Conservation (phyloP, 108 stramenopile genomes). For the Conticribra weissflogii region DNA sequence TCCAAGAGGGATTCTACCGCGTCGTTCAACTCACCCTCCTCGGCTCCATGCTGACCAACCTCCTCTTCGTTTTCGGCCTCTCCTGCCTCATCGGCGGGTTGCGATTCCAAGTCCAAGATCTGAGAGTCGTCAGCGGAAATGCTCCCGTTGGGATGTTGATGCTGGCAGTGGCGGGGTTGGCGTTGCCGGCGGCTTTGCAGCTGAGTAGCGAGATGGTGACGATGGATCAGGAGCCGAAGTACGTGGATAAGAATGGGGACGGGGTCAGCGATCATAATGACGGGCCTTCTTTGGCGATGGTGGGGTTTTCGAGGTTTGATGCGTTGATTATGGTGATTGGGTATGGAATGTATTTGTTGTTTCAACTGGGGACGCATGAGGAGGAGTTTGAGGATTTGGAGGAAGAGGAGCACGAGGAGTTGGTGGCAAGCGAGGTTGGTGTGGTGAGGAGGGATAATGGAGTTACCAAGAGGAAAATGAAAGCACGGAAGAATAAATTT, state of each 20-base stretch:
- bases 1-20: slow-evolving; percentile 82
- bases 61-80: slow-evolving; percentile 89
- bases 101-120: slow-evolving; percentile 84
- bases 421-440: slow-evolving; percentile 3
- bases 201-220: slow-evolving; percentile 65
- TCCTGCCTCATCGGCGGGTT: slow-evolving; percentile 87
- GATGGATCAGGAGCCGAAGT: slow-evolving; percentile 12
- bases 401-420: slow-evolving; percentile 26
- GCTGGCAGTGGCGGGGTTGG: slow-evolving; percentile 67
- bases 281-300: slow-evolving; percentile 55
- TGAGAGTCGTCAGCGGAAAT: slow-evolving; percentile 78
- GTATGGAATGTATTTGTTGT: slow-evolving; percentile 76
- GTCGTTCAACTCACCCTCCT: slow-evolving; percentile 91
- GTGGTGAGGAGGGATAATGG: slow-evolving; percentile 3
- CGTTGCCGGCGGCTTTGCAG: slow-evolving; percentile 78
- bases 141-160: slow-evolving; percentile 80
- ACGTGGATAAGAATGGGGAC: slow-evolving; percentile 53
- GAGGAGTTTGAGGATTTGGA: slow-evolving; percentile 86
- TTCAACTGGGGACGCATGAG: slow-evolving; percentile 85
- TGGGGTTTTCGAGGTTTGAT: slow-evolving; percentile 80
- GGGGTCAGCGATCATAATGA: slow-evolving; percentile 46
- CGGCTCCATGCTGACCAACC: slow-evolving; percentile 88
- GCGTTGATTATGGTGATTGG: slow-evolving; percentile 83
- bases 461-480: slow-evolving; percentile 12
- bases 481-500: slow-evolving; percentile 40